Evolutionary conservation across 2,329 filamentous ascomycete genomes (phyloP).

Genomic region (Elsinoe necatrix): DNA sequence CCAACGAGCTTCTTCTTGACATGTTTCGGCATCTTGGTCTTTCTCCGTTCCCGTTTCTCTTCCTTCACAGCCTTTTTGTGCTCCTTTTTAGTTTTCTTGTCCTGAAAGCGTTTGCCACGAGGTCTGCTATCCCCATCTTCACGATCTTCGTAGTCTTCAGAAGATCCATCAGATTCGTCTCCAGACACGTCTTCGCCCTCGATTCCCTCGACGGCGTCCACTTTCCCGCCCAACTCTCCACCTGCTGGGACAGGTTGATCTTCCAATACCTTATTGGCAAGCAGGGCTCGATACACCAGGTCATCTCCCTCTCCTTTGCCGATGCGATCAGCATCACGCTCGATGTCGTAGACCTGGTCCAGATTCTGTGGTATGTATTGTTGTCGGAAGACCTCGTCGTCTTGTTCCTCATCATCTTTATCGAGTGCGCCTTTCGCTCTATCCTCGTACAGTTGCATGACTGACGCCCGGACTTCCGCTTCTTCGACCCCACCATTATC

Average conservation of each 20-base stretch:
- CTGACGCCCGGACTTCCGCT: constrained; percentile 49
- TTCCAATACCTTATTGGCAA: constrained; percentile 58
- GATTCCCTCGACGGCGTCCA: background rate
- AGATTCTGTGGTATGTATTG: constrained; percentile 95
- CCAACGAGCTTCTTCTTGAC: constrained; percentile 82
- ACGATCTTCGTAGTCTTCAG: constrained; percentile 30
- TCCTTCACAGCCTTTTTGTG: constrained; percentile 93
- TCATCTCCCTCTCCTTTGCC: constrained; percentile 63
- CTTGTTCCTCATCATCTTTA: constrained; percentile 57
- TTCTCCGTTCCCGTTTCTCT: constrained; percentile 85
- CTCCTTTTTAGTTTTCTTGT: constrained; percentile 81
- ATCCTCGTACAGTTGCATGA: constrained; percentile 60
- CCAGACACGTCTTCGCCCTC: constrained; percentile 19
- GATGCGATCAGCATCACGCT: constrained; percentile 76
- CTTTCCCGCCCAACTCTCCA: background rate
- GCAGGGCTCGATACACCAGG: constrained; percentile 76
- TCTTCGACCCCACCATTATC: constrained; percentile 53
- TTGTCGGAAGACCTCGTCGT: constrained; percentile 87
- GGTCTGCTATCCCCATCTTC: constrained; percentile 56
- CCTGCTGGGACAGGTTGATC: too few species aligned
- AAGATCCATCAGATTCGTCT: constrained; percentile 20
- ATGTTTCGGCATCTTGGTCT: constrained; percentile 94
- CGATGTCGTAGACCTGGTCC: constrained; percentile 92
- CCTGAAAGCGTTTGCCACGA: constrained; percentile 75
- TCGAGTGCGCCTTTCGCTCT: constrained; percentile 44